Evolutionary conservation across 108 stramenopile genomes (phyloP).

Genomic region (Cyclostephanos tholiformis): DNA sequence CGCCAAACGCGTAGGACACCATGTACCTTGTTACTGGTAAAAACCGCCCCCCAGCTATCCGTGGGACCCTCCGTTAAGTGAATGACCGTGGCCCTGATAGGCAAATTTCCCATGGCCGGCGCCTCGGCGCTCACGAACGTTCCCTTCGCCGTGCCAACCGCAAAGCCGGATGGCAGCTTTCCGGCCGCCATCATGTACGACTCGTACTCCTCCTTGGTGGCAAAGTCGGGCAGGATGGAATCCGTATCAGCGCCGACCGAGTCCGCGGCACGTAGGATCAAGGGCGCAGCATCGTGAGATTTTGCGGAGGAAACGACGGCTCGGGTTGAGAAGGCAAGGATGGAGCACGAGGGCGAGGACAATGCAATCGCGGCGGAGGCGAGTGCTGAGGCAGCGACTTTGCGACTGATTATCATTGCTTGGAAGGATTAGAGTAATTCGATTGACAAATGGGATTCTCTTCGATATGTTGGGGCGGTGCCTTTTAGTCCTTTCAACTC

Average conservation of each 20-base stretch:
- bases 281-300: background rate
- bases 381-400: conserved; percentile 28
- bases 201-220: conserved; percentile 64
- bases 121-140: conserved; percentile 82
- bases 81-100: conserved; percentile 83
- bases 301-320: conserved; percentile 8
- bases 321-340: conserved; percentile 23
- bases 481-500: too few relatives aligned
- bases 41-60: conserved; percentile 89
- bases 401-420: conserved; percentile 28
- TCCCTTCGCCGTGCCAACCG: conserved; percentile 77
- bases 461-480: too few relatives aligned
- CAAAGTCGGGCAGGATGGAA: conserved; percentile 64
- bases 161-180: conserved; percentile 76
- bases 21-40: conserved; percentile 78
- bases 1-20: conserved; percentile 1
- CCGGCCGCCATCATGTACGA: conserved; percentile 64
- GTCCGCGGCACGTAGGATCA: conserved; percentile 1
- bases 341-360: conserved; percentile 14
- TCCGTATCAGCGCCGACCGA: conserved; percentile 52
- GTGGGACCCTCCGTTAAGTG: conserved; percentile 83
- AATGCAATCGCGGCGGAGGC: conserved; percentile 12
- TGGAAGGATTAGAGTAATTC: background rate
- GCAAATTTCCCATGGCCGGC: conserved; percentile 73
- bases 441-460: too few relatives aligned